Evolutionary conservation across 2,329 filamentous ascomycete species (phyloP), one percentile per base, ranked within the genome.

Genomic region (Parastagonospora nodorum): DNA sequence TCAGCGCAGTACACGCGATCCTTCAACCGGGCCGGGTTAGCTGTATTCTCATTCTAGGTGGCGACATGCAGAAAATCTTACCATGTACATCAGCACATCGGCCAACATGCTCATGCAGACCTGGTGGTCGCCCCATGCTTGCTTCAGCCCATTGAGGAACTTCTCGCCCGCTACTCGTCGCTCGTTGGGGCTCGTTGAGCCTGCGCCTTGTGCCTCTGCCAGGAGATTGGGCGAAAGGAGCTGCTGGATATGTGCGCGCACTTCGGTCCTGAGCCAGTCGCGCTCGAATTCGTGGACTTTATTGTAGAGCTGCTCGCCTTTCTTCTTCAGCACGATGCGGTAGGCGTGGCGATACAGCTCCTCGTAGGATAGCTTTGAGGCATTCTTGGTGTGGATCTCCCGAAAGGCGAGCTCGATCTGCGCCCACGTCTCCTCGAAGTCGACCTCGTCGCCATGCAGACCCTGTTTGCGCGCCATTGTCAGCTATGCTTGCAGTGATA

Each of bases 51-150:
- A 48, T n/a, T 32, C 30, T 14, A 16, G 30, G 11, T 8, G 33
- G 30, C 11, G 10, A 35, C 5, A 44, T 16, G 2, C 2, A 11
- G 16, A 8, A n/a, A 12, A 11, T 66, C 79, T 66, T 68, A 85
- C 83, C 80, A 99, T 90, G 69, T 97, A 97, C 92, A 97, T 97
- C 44, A 97, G 81, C 29, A 97, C 91, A 72, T 97, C 94, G 4
- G 92, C 92, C 43, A 91, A 88, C 93, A 97, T 97, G 68, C 91
- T 92, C 90, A 96, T 96, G 38, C 89, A 92, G 49, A 89, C 84
- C 69, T 92, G 90, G 69, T 99, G 92, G 56, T 95, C 89, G 53
- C 92, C 85, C 91, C 92, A 99, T 2, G 87, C 85, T 50, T 86
- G 81, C 61, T 88, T 88, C 11, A 97, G 74, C 0, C 85, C 88